These are phyloP conservation scores for Francoa sonchifolia DNA, from an alignment of 441 rosid genomes.

Conservation along the genomic window DNA sequence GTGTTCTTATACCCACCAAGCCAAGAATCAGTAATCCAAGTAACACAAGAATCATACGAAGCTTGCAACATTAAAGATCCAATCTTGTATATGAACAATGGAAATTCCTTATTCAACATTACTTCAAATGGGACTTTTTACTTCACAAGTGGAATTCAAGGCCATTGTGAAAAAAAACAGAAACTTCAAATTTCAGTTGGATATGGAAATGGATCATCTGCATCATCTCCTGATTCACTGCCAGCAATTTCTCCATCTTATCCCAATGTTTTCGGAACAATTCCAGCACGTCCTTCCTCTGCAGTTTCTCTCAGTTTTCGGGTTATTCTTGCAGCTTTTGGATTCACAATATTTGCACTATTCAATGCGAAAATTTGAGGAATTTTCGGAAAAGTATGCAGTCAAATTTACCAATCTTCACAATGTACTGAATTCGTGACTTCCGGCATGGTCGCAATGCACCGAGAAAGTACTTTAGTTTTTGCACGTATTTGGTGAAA, in stretches of 20 bases:
- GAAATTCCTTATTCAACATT: conserved; percentile 82
- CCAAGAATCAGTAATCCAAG: conserved; percentile 86
- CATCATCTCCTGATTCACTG: not conserved
- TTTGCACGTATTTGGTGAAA: too few species aligned
- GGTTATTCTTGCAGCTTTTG: too few species aligned
- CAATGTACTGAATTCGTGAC: too few species aligned
- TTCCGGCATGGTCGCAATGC: too few species aligned
- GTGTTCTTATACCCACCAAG: conserved; percentile 98
- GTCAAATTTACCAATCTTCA: too few species aligned
- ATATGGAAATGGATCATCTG: conserved; percentile 13
- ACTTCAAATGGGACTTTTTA: conserved; percentile 46
- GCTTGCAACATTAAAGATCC: conserved; percentile 76
- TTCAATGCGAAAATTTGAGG: too few species aligned
- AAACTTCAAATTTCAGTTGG: conserved; percentile 56
- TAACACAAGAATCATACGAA: conserved; percentile 39
- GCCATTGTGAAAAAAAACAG: conserved; percentile 79
- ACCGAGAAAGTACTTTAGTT: too few species aligned
- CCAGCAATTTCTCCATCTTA: conserved; percentile 2
- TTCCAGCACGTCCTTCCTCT: not conserved
- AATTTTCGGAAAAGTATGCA: too few species aligned
- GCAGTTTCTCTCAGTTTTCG: not conserved
- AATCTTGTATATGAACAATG: conserved; percentile 73
- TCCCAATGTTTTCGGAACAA: not conserved
- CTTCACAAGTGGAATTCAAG: conserved; percentile 72
- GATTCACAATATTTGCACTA: too few species aligned